Evolutionary conservation across 495 filamentous ascomycete genomes (phyloP), one percentile per base, ranked within the genome.

Genomic region (Annulohypoxylon moriforme): DNA sequence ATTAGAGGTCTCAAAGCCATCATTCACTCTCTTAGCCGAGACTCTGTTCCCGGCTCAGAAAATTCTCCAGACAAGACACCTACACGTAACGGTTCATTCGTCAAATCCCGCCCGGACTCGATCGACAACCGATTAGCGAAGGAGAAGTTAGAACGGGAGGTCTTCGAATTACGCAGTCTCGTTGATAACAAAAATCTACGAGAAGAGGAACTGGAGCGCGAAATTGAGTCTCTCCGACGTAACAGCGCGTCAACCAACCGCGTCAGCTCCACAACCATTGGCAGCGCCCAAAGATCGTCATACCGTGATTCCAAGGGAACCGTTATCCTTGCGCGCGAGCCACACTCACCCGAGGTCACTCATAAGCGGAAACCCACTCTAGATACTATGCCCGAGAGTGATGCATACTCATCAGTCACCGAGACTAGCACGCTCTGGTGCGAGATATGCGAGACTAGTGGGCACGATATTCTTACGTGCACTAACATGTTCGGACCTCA

Each of bases 1-100:
- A 98, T 99, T 71, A 88, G 94, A 29, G 96, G 96, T 42, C 83
- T 99, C 58, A 98, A 98, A 80, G 96, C 96, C 36, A 98, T 99
- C 74, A 98, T 99, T 53, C 96, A 98, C 79, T 97, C 94, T 9
- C 82, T 99, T 33, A 97, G 93, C 75, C 83, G 92, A 49, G 93
- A 91, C 85, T 80, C 84, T 61, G 88, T 87, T 56, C 88, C 84
- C 57, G 83, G 85, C 38, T 65, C 74, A 0, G 82, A 84, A 44
- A 18, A 18, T 49, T 76, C 80, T 60, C 65, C 81, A 3, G 80
- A 81, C 18, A 78, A 81, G 76, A 78, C 81, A 20, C 74, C 85
- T 9, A 81, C 78, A 20, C 78, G 82, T 6, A 81, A 56, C 31
- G 78, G 36, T 72, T 82, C 67, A 63, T 73, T 65, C 68, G 74